These are phyloP conservation scores for Ceratocystis albifundus DNA, from an alignment of 2,329 filamentous ascomycete species.

Conservation along the genomic window DNA sequence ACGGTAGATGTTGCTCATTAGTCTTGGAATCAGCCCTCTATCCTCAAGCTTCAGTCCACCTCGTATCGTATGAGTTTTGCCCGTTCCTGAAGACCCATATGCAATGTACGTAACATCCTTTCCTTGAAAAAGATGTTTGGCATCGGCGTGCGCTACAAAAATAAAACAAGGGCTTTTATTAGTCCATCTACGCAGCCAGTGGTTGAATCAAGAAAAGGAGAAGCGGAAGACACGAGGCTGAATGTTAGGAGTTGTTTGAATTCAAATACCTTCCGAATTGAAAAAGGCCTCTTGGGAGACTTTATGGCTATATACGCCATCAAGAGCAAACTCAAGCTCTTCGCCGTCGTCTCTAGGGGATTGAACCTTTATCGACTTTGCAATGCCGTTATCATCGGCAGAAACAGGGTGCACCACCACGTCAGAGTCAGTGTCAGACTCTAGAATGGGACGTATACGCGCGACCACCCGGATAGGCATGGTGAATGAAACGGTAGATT, in stretches of 20 bases:
- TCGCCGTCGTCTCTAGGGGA: constrained; percentile 87
- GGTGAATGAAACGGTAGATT: constrained; percentile 19
- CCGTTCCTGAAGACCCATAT: constrained; percentile 85
- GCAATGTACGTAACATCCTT: constrained; percentile 84
- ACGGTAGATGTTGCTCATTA: constrained; percentile 77
- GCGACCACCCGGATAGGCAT: constrained; percentile 78
- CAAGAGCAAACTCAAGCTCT: constrained; percentile 90
- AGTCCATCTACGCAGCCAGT: neutral
- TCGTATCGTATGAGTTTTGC: constrained; percentile 94
- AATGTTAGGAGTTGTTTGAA: neutral
- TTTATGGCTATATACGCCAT: constrained; percentile 72
- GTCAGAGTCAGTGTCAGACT: constrained; percentile 76
- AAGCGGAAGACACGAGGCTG: neutral
- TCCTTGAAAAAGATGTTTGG: constrained; percentile 85
- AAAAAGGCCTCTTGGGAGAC: constrained; percentile 81
- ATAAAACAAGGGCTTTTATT: neutral
- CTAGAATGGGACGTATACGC: constrained; percentile 76
- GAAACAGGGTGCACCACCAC: constrained; percentile 64
- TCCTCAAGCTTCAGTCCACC: constrained; percentile 78
- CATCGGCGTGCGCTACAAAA: constrained; percentile 63
- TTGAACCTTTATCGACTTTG: constrained; percentile 70
- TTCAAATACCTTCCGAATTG: constrained; percentile 64
- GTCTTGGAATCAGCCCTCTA: constrained; percentile 72
- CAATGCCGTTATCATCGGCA: constrained; percentile 48
- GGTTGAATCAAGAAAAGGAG: neutral